Conservation (phyloP, 768 basidiomycete genomes). For the Trametes coccinea region DNA sequence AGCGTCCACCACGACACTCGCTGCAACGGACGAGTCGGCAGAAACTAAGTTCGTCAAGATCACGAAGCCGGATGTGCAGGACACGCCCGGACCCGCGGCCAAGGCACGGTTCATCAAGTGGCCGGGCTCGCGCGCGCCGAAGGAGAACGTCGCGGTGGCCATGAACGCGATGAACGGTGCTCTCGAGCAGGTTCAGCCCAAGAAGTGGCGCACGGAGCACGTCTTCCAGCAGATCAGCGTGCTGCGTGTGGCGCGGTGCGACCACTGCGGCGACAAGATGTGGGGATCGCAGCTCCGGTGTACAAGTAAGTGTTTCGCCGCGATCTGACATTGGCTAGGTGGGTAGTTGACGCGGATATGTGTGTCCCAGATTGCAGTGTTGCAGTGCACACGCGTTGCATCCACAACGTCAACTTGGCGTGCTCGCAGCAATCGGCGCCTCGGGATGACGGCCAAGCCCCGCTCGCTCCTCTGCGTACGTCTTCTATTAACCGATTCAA, state of each 20-base stretch:
- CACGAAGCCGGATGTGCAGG: constrained; percentile 36
- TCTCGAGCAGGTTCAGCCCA: constrained; percentile 24
- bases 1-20: constrained; percentile 45
- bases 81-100: constrained; percentile 48
- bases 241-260: constrained; percentile 87
- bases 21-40: constrained; percentile 46
- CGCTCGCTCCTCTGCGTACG: constrained; percentile 36
- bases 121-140: constrained; percentile 55
- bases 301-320: constrained; percentile 56
- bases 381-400: constrained; percentile 87
- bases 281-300: constrained; percentile 97
- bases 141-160: constrained; percentile 37
- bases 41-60: constrained; percentile 46
- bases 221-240: constrained; percentile 88
- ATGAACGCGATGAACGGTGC: constrained; percentile 6
- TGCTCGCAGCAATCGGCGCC: constrained; percentile 57
- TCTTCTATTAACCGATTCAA: neutral
- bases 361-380: constrained; percentile 69
- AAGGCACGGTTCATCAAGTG: constrained; percentile 67
- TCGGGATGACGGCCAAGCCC: constrained; percentile 32
- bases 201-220: constrained; percentile 53
- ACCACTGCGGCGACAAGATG: constrained; percentile 97
- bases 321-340: neutral
- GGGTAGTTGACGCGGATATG: neutral
- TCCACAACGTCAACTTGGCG: constrained; percentile 60